Conservation (phyloP, 2,329 filamentous ascomycete genomes). For the Cordyceps javanica region DNA sequence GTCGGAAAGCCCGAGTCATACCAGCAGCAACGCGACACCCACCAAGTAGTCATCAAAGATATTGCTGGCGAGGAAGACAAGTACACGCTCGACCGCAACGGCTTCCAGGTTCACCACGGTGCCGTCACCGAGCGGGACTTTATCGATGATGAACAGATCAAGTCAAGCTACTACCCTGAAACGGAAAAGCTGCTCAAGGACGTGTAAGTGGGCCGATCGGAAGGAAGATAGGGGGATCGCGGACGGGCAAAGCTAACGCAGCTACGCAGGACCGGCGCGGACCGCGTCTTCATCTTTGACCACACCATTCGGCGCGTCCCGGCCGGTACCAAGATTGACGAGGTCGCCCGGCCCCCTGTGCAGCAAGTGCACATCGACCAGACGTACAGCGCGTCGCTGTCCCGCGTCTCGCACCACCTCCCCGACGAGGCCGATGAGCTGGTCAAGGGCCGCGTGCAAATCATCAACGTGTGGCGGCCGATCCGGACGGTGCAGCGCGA, state of each 20-base stretch:
- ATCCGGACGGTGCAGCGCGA: constrained; percentile 46
- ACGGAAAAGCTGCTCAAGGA: constrained; percentile 61
- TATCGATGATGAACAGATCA: constrained; percentile 54
- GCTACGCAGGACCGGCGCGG: constrained; percentile 45
- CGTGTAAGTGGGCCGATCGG: constrained; percentile 29
- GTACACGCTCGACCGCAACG: constrained; percentile 32
- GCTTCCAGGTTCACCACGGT: constrained; percentile 30
- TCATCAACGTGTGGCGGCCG: constrained; percentile 50
- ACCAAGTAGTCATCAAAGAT: constrained; percentile 28
- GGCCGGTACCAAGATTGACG: constrained; percentile 36
- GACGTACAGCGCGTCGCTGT: constrained; percentile 39
- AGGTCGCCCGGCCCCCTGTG: constrained; percentile 34
- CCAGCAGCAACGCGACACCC: constrained; percentile 21
- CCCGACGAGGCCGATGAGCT: constrained; percentile 39
- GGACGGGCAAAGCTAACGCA: background rate
- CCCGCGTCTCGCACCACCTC: constrained; percentile 33
- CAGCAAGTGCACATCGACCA: constrained; percentile 52
- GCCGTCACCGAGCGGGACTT: constrained; percentile 31
- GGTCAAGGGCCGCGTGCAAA: constrained; percentile 39
- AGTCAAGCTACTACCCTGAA: constrained; percentile 64
- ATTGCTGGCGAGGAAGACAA: constrained; percentile 29
- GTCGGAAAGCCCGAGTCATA: constrained; percentile 29
- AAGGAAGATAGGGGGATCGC: too few species aligned
- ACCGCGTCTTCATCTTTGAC: constrained; percentile 54
- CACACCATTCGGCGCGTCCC: constrained; percentile 46